Evolutionary conservation across 495 filamentous ascomycete genomes (phyloP).

Genomic region (Lasiosphaeria ovina): DNA sequence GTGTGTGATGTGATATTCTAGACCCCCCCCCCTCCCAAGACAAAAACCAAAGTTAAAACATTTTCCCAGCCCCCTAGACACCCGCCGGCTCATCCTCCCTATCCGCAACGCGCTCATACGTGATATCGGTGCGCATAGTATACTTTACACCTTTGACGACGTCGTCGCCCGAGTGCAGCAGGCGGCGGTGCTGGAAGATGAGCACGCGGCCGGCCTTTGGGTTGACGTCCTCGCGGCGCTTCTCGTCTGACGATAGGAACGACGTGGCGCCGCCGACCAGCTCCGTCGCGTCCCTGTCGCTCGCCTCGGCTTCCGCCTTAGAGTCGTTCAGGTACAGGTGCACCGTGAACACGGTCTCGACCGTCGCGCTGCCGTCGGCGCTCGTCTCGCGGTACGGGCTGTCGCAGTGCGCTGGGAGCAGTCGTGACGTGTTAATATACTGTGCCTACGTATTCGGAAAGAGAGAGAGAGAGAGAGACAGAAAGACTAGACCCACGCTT

Average conservation of each 20-base stretch:
- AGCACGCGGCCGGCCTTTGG: slow-evolving; percentile 70
- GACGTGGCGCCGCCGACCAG: slow-evolving; percentile 64
- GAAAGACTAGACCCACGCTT: slow-evolving; percentile 45
- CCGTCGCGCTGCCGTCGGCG: slow-evolving; percentile 38
- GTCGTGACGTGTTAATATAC: neutral
- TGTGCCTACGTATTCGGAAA: neutral
- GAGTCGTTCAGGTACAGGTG: slow-evolving; percentile 78
- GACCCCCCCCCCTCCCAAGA: too few relatives aligned
- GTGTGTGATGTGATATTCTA: too few relatives aligned
- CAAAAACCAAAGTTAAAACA: too few relatives aligned
- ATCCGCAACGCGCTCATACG: slow-evolving; percentile 54
- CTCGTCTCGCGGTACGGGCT: slow-evolving; percentile 56
- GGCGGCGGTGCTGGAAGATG: slow-evolving; percentile 69
- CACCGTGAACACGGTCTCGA: slow-evolving; percentile 69
- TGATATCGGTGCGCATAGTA: slow-evolving; percentile 73
- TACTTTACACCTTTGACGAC: slow-evolving; percentile 71
- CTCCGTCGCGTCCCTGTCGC: slow-evolving; percentile 27
- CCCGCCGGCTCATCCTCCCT: neutral
- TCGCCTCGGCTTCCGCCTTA: slow-evolving; percentile 31
- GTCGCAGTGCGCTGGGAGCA: slow-evolving; percentile 66
- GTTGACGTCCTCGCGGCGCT: slow-evolving; percentile 58
- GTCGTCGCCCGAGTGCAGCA: slow-evolving; percentile 74
- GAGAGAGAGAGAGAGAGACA: neutral
- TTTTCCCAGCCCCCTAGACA: too few relatives aligned
- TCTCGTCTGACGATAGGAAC: slow-evolving; percentile 52